Evolutionary conservation across 78 protist species (phyloP), one percentile per base, ranked within the genome.

Genomic region (Tieghemostelium lacteum): DNA sequence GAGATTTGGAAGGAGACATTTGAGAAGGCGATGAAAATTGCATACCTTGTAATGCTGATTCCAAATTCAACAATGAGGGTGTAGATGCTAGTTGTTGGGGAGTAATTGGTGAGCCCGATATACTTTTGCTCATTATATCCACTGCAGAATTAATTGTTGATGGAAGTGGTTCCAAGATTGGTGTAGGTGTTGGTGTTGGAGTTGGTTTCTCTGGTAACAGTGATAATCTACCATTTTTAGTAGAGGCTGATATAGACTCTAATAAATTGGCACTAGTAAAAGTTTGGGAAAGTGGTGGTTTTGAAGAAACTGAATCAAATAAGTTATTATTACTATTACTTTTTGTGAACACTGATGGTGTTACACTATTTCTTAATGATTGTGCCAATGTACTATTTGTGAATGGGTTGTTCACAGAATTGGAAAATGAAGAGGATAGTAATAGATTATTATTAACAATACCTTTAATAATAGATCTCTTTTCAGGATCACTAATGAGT

Each of bases 381-480:
- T 19, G 6, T 57, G 63, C 5, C 29, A 57, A 19, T 57, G 63
- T 57, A 65, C 2, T 54, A 36, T 34, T 52, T 54, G 34, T 70
- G 75, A 12, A 29, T 42, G 36, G 0, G 75, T 14, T 45, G 10
- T 14, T 45, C 10, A 10, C n/a, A 14, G 52, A 45, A 14, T 45
- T 6, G 6, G 52, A 45, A 14, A 45, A 70, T 57, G 16, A 28
- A 57, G 83, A 57, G 22, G 29, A 67, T 50, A 71, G 14, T 42
- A 71, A 50, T 31, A 50, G 22, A 52, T 71, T 71, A 71, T 50
- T 71, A 71, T 71, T 71, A 33, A 71, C 24, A 16, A 71, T 50
- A 50, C 33, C 52, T 71, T 71, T 42, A 7, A 71, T 71, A 8
- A 71, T 71, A 24, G 77, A 71, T 71, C 39, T 45, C 33, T 71